These are phyloP conservation scores for Phytophthora aleatoria DNA, from an alignment of 352 stramenopile genomes.

Conservation along the genomic window DNA sequence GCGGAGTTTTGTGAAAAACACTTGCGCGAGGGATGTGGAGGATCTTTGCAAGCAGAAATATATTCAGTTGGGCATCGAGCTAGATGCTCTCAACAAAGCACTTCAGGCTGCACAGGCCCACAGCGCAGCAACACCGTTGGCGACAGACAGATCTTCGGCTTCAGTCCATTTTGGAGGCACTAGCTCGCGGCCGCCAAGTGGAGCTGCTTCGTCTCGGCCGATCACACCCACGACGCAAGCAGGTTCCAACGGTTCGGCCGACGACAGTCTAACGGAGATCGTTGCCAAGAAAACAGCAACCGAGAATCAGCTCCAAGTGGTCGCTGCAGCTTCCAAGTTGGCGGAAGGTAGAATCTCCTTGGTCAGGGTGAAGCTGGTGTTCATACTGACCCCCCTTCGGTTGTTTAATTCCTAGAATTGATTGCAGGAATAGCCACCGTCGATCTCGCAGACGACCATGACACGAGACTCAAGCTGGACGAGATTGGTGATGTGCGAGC, in stretches of 20 bases:
- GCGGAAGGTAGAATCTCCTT: slow-evolving; percentile 47
- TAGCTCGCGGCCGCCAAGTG: slow-evolving; percentile 28
- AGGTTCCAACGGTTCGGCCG: slow-evolving; percentile 3
- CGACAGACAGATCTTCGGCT: slow-evolving; percentile 3
- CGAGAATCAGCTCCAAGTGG: slow-evolving; percentile 59
- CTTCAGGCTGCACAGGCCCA: slow-evolving; percentile 16
- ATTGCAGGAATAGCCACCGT: slow-evolving; percentile 41
- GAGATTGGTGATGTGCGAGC: slow-evolving; percentile 38
- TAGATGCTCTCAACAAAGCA: slow-evolving; percentile 61
- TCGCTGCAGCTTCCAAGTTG: slow-evolving; percentile 48
- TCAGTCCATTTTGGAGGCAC: slow-evolving; percentile 5
- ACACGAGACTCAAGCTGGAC: slow-evolving; percentile 54
- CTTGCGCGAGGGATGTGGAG: slow-evolving; percentile 69
- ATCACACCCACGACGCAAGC: slow-evolving; percentile 23
- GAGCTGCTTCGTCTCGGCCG: slow-evolving; percentile 15
- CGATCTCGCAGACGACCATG: slow-evolving; percentile 57
- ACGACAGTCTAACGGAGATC: slow-evolving; percentile 32
- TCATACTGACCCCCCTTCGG: not conserved
- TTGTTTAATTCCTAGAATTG: slow-evolving; percentile 44
- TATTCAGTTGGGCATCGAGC: slow-evolving; percentile 76
- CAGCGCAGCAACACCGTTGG: slow-evolving; percentile 16
- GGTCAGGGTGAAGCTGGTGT: not conserved
- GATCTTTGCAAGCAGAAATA: slow-evolving; percentile 79
- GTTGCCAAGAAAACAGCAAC: slow-evolving; percentile 42
- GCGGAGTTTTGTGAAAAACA: slow-evolving; percentile 70